Evolutionary conservation across 441 rosid genomes (phyloP), one percentile per base, ranked within the genome.

Genomic region (Aquilaria agallochum): DNA sequence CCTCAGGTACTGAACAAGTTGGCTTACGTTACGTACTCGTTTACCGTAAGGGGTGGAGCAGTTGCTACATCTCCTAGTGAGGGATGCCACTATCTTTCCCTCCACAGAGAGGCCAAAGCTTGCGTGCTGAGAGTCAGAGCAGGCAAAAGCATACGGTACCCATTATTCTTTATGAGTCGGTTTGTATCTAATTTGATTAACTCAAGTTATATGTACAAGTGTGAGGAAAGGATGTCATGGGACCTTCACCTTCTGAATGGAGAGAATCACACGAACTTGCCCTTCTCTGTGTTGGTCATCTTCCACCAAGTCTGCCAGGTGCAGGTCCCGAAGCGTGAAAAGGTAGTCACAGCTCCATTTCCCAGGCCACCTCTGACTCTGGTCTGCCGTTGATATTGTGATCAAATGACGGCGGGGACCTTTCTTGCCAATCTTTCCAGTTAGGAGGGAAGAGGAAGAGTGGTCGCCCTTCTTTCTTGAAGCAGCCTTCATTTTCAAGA

Each of bases 101-200:
- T 86, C 89, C 58, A 92, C 81, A 0, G 96, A 89, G 57, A 87
- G 79, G 1, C 98, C 98, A 58, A 89, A 89, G 78, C 95, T 77
- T 9, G 96, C 98, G 72, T 87, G 98, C 95, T 92, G 73, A 13
- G 46, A 12, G 5, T 30, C 58, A 59, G 46, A 20, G 27, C 27
- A 20, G 54, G 56, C 0, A 10, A 32, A 0, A 45, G 53, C 46
- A 55, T 47, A 27, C 36, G 27, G 45, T 65, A 60, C 11, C 34
- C 13, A 6, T 14, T 45, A 20, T 27, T n/a, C 13, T 53, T 53
- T 30, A 46, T 14, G 54, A 67, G 30, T 47, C 45, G 5, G 11
- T 58, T 60, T 12, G 2, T 0, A 60, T 13, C 32, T 31, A 2
- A 1, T 33, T 4, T 58, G 51, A 3, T 30, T n/a, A 40, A 31